A percentile compares a stretch with the other conserved stretches of the same genome.
These are phyloP conservation scores for Chondrostereum purpureum DNA, from an alignment of 1,284 basidiomycete species.

Conservation along the genomic window DNA sequence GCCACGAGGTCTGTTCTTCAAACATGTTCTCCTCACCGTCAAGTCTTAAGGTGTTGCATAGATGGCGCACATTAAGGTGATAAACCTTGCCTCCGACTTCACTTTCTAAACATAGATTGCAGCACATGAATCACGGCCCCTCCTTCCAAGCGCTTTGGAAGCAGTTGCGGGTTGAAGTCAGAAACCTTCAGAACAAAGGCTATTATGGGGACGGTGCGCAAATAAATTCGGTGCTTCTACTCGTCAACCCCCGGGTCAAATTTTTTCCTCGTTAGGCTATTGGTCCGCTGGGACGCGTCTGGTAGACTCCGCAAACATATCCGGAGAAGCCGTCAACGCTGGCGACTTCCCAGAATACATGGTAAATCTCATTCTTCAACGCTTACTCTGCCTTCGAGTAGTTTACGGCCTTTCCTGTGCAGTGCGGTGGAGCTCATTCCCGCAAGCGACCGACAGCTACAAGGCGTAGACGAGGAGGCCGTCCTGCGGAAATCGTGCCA, in stretches of 20 bases:
- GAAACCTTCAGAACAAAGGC: conserved; percentile 58
- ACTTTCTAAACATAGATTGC: conserved; percentile 6
- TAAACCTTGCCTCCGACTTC: no score
- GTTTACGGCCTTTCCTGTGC: no score
- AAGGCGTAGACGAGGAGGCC: conserved; percentile 29
- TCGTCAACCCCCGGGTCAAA: no score
- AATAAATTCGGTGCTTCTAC: no score
- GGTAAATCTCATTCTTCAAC: conserved; percentile 30
- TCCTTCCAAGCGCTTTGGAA: conserved; percentile 69
- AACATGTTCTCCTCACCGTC: conserved; percentile 2
- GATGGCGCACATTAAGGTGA: conserved; percentile 75
- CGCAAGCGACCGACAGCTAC: conserved; percentile 44
- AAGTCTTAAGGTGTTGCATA: conserved; percentile 20
- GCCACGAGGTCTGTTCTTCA: conserved; percentile 60
- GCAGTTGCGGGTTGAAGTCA: conserved; percentile 56
- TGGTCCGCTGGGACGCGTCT: conserved; percentile 74
- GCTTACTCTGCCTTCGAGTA: conserved; percentile 4
- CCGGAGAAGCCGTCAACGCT: conserved; percentile 41
- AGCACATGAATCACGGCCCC: conserved; percentile 76
- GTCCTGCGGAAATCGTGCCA: conserved; percentile 35
- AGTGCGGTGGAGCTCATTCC: conserved; percentile 79
- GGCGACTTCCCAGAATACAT: conserved; percentile 70
- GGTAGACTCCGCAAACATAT: conserved; percentile 50
- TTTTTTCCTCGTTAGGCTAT: no score
- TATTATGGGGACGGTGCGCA: conserved; percentile 75